Conservation (phyloP, 2,329 filamentous ascomycete genomes). For the Ophiocordyceps robertsii region DNA sequence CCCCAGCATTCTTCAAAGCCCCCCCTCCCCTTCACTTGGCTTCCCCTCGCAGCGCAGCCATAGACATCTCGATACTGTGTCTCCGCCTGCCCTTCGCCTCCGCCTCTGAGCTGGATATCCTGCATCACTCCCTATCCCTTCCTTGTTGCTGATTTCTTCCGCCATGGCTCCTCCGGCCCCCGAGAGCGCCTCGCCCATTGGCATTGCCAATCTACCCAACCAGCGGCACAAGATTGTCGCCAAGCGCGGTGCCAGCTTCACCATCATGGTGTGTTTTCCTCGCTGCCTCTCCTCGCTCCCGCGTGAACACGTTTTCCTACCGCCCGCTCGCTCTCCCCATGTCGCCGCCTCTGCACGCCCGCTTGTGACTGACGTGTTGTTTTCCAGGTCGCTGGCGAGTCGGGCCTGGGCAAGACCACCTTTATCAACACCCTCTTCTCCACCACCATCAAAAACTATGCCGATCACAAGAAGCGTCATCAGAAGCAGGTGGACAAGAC, state of each 20-base stretch:
- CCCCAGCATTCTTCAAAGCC: conserved; percentile 3
- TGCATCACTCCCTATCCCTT: conserved; percentile 1
- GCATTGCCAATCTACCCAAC: conserved; percentile 62
- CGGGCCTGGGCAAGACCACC: conserved; percentile 95
- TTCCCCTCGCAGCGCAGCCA: not conserved
- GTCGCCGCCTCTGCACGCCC: not conserved
- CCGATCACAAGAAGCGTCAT: conserved; percentile 98
- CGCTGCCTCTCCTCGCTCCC: not conserved
- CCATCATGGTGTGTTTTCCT: conserved; percentile 73
- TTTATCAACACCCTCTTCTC: conserved; percentile 99
- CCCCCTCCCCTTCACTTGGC: conserved; percentile 1
- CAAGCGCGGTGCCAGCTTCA: conserved; percentile 91
- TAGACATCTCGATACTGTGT: not conserved
- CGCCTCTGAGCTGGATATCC: not conserved
- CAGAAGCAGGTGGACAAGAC: conserved; percentile 99
- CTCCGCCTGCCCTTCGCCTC: conserved; percentile 3
- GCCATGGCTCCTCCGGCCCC: conserved; percentile 44
- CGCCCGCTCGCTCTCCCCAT: no score
- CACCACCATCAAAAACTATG: conserved; percentile 99
- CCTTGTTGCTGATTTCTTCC: conserved; percentile 9
- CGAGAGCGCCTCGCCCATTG: conserved; percentile 54
- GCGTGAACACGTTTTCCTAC: not conserved
- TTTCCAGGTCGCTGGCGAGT: conserved; percentile 85
- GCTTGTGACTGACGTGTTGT: conserved; percentile 4
- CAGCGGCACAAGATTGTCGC: conserved; percentile 64